A percentile compares a stretch with the other conserved stretches of the same genome.
Evolutionary conservation across 352 stramenopile species (phyloP).

Genomic region (Phytophthora meadii): DNA sequence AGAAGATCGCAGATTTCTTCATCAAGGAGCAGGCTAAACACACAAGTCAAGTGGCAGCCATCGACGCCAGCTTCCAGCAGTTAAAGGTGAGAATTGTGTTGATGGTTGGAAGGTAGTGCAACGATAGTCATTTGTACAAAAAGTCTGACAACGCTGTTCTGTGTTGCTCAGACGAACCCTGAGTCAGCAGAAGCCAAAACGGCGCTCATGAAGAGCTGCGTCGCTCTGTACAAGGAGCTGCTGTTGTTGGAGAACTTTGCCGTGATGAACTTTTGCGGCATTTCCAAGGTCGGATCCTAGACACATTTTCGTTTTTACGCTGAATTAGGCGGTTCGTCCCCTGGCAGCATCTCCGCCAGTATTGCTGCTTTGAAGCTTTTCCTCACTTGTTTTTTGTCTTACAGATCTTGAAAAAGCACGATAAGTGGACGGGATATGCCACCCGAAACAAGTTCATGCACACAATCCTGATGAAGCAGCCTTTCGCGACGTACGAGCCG

Average conservation of each 20-base stretch:
- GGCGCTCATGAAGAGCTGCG: conserved; percentile 81
- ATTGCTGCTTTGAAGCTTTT: neutral
- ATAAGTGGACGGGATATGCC: conserved; percentile 93
- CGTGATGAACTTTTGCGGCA: conserved; percentile 91
- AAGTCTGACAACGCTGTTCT: conserved; percentile 22
- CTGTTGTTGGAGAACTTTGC: conserved; percentile 90
- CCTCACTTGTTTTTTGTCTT: conserved; percentile 14
- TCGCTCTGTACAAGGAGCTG: conserved; percentile 88
- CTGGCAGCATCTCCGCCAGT: conserved; percentile 13
- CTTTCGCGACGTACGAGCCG: conserved; percentile 86
- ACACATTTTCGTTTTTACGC: conserved; percentile 1
- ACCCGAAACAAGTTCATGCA: conserved; percentile 92
- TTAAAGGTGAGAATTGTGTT: conserved; percentile 55
- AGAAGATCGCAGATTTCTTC: conserved; percentile 89
- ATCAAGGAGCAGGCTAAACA: conserved; percentile 83
- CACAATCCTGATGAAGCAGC: conserved; percentile 90
- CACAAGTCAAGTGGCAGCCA: conserved; percentile 63
- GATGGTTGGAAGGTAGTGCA: neutral
- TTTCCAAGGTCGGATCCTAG: conserved; percentile 70
- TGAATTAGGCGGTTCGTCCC: conserved; percentile 21
- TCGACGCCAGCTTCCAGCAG: conserved; percentile 71
- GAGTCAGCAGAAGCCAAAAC: conserved; percentile 72
- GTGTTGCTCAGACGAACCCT: conserved; percentile 44
- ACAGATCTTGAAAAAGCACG: conserved; percentile 90
- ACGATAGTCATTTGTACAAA: conserved; percentile 9